These are phyloP conservation scores for Tricholoma sp. DNA, from an alignment of 768 basidiomycete species.

Conservation along the genomic window DNA sequence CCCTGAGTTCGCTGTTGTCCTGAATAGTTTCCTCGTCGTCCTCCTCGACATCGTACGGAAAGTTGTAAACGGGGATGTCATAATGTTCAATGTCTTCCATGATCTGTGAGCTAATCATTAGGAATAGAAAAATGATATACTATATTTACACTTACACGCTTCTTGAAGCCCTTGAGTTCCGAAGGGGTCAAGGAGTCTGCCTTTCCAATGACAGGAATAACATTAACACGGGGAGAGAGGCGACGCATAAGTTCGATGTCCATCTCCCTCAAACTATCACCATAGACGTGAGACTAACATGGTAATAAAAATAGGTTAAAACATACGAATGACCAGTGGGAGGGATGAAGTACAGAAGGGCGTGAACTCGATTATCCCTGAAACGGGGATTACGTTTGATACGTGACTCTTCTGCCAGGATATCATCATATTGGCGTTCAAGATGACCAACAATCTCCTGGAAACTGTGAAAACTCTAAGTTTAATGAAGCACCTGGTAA, in stretches of 20 bases:
- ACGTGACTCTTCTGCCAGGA: slow-evolving; percentile 95
- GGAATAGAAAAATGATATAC: background rate
- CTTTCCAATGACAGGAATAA: slow-evolving; percentile 97
- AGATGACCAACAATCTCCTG: slow-evolving; percentile 95
- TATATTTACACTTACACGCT: slow-evolving; percentile 50
- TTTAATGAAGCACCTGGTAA: slow-evolving; percentile 2
- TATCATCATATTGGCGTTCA: slow-evolving; percentile 98
- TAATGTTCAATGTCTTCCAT: slow-evolving; percentile 99
- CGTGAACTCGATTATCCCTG: slow-evolving; percentile 96
- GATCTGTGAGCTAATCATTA: slow-evolving; percentile 48
- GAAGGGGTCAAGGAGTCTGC: slow-evolving; percentile 91
- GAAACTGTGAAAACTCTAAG: slow-evolving; percentile 52
- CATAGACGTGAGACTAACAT: slow-evolving; percentile 4
- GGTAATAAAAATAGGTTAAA: background rate
- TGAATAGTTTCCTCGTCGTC: slow-evolving; percentile 98
- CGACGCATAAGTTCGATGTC: slow-evolving; percentile 99
- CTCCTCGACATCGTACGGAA: slow-evolving; percentile 98
- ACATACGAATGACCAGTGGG: slow-evolving; percentile 96
- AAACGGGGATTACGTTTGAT: slow-evolving; percentile 99
- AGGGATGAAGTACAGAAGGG: slow-evolving; percentile 95
- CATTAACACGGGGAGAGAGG: slow-evolving; percentile 95
- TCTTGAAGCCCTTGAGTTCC: slow-evolving; percentile 94
- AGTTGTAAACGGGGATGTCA: slow-evolving; percentile 98
- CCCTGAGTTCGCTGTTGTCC: slow-evolving; percentile 94
- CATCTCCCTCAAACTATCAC: slow-evolving; percentile 84